Base-by-base conservation (phyloP, 306 rosid species). In the Bauhinia variegata region DNA sequence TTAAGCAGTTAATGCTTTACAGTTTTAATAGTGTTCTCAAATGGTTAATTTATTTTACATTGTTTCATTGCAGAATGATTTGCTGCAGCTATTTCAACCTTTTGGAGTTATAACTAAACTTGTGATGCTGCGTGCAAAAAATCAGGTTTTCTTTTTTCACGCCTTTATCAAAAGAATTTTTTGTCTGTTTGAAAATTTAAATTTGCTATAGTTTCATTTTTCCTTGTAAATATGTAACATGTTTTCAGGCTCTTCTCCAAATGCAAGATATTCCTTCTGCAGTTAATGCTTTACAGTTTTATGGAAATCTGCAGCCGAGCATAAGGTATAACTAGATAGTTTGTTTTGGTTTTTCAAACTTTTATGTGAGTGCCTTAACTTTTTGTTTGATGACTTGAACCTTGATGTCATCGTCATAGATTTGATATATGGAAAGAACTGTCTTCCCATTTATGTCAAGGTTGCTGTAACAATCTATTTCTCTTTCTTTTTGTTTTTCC, bases 61-160 rank as follows among this genome's bases (percentile, higher is more conserved):
- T 79, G 18, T 77, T 41, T 62, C 55, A 47, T 47, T 54, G 76
- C 86, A 95, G 99, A 95, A 95, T 70, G 99, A 95, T 85, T 80
- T 95, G 70, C 99, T 95, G 64, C 99, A 88, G 84, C 83, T 95
- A 83, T 95, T 95, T 84, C 96, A 90, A 82, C 95, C 97, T 53
- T 90, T 95, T 75, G 99, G 99, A 71, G 97, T 90, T 66, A 90
- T 95, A 75, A 95, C 95, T 39, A 95, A 95, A 88, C 99, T 95
- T 69, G 99, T 95, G 68, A 90, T 95, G 97, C 88, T 95, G 75
- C 97, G 99, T 28, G 96, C 99, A 1, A 95, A 95, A 80, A 95
- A 95, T 78, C 99, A 95, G 99, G 99, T 95, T 63, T 65, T 74
- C 50, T 46, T 49, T 49, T 60, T 72, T 64, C 31, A 56, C 57